These are phyloP conservation scores for Scorias spongiosa DNA, from an alignment of 2,329 filamentous ascomycete species.

Conservation along the genomic window DNA sequence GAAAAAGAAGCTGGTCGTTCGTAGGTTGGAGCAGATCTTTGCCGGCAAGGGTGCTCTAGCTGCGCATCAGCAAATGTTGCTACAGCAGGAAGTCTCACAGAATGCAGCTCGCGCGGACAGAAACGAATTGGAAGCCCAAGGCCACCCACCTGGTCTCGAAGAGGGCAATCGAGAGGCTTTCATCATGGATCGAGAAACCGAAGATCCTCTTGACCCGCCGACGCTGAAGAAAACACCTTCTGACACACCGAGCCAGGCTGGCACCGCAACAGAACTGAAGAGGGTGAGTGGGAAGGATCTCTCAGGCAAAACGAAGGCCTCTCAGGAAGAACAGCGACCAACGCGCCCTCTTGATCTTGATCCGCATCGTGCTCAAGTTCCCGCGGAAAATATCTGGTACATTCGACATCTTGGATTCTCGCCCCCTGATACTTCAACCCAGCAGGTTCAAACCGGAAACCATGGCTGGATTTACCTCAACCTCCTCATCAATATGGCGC, in stretches of 20 bases:
- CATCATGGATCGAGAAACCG: constrained; percentile 24
- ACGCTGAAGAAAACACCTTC: constrained; percentile 1
- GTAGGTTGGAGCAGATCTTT: constrained; percentile 65
- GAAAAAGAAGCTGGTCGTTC: constrained; percentile 63
- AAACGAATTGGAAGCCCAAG: constrained; percentile 24
- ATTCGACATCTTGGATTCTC: constrained; percentile 59
- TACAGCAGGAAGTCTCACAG: constrained; percentile 42
- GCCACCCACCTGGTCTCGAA: constrained; percentile 13
- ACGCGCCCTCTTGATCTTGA: constrained; percentile 65
- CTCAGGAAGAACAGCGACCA: constrained; percentile 49
- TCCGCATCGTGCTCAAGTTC: constrained; percentile 59
- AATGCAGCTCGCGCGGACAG: constrained; percentile 35
- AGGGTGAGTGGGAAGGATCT: constrained; percentile 6
- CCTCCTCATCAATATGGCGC: constrained; percentile 64
- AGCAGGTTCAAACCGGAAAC: constrained; percentile 42
- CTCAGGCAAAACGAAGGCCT: constrained; percentile 1
- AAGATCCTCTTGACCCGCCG: constrained; percentile 8
- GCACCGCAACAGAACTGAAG: neutral
- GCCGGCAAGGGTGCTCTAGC: constrained; percentile 46
- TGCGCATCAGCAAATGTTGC: constrained; percentile 34
- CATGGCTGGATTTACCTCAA: constrained; percentile 77
- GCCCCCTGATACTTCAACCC: constrained; percentile 39
- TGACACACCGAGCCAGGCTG: neutral
- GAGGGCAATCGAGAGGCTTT: constrained; percentile 33
- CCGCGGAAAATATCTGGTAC: constrained; percentile 64